Conservation (phyloP, 495 filamentous ascomycete species). For the Amorphotheca resinae region DNA sequence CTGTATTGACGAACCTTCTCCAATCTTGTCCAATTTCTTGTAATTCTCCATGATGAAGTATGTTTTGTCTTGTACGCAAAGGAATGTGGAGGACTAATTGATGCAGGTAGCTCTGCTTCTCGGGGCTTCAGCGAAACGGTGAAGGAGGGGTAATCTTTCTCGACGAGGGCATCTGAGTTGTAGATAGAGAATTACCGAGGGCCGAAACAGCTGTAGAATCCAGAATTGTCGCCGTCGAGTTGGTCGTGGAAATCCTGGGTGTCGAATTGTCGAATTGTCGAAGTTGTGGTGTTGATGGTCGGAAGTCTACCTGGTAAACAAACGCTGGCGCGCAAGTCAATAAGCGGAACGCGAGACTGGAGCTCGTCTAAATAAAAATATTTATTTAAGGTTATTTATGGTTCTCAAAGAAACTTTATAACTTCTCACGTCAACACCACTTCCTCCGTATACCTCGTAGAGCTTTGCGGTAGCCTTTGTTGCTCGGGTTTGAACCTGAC, state of each 20-base stretch:
- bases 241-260: conserved; percentile 3
- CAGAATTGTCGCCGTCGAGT: conserved; percentile 3
- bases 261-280: conserved; percentile 8
- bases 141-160: conserved; percentile 18
- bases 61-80: conserved; percentile 12
- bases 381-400: too few relatives aligned
- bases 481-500: too few relatives aligned
- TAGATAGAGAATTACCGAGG: conserved; percentile 1
- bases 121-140: conserved; percentile 15
- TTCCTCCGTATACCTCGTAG: too few relatives aligned
- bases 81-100: conserved; percentile 18
- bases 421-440: too few relatives aligned
- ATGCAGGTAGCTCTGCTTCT: conserved; percentile 15
- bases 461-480: too few relatives aligned
- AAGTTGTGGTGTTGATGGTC: conserved; percentile 14
- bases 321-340: conserved; percentile 19
- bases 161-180: conserved; percentile 10
- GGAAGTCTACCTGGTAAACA: conserved; percentile 12
- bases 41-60: conserved; percentile 81
- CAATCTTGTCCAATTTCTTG: conserved; percentile 99
- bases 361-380: conserved; percentile 8
- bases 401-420: too few relatives aligned
- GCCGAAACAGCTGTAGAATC: neutral
- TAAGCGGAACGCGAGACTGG: conserved; percentile 12
- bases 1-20: conserved; percentile 57